Evolutionary conservation across 2,329 filamentous ascomycete genomes (phyloP).

Genomic region (Alternaria ethzedia): DNA sequence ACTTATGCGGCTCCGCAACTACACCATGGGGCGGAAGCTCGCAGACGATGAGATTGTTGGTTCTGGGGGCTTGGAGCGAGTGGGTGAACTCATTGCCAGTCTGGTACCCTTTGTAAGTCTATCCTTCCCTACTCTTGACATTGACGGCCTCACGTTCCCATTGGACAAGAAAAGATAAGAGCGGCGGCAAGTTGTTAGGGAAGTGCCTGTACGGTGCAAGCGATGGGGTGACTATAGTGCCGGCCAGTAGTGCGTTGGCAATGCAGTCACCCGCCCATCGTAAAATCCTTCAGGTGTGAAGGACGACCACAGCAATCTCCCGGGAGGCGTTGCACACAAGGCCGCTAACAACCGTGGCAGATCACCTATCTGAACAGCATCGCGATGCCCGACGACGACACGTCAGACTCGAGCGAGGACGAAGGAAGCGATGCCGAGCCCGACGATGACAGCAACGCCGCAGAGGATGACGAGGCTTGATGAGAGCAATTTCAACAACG

Average conservation of each 20-base stretch:
- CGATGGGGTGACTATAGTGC: slow-evolving; percentile 19
- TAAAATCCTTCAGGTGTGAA: not conserved
- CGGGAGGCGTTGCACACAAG: not conserved
- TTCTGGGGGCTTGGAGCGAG: slow-evolving; percentile 67
- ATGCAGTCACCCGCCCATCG: slow-evolving; percentile 36
- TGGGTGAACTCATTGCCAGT: slow-evolving; percentile 68
- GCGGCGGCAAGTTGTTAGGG: slow-evolving; percentile 10
- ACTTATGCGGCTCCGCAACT: slow-evolving; percentile 80
- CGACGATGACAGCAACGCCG: slow-evolving; percentile 14
- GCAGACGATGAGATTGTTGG: slow-evolving; percentile 68
- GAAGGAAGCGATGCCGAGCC: slow-evolving; percentile 29
- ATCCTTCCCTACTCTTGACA: not conserved
- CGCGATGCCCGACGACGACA: slow-evolving; percentile 56
- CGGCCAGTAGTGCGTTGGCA: slow-evolving; percentile 40
- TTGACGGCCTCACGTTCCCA: not conserved
- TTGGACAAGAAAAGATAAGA: slow-evolving; percentile 3
- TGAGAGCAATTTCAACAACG: slow-evolving; percentile 16
- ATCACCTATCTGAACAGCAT: slow-evolving; percentile 59
- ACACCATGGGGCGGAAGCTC: slow-evolving; percentile 73
- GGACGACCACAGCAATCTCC: not conserved
- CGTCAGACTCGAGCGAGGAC: slow-evolving; percentile 38
- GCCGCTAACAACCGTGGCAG: slow-evolving; percentile 44
- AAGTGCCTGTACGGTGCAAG: slow-evolving; percentile 25
- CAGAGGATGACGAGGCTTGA: slow-evolving; percentile 18
- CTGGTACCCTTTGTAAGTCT: slow-evolving; percentile 81